These are phyloP conservation scores for Aspergillus sojae DNA, from an alignment of 2,329 filamentous ascomycete genomes.

Conservation along the genomic window DNA sequence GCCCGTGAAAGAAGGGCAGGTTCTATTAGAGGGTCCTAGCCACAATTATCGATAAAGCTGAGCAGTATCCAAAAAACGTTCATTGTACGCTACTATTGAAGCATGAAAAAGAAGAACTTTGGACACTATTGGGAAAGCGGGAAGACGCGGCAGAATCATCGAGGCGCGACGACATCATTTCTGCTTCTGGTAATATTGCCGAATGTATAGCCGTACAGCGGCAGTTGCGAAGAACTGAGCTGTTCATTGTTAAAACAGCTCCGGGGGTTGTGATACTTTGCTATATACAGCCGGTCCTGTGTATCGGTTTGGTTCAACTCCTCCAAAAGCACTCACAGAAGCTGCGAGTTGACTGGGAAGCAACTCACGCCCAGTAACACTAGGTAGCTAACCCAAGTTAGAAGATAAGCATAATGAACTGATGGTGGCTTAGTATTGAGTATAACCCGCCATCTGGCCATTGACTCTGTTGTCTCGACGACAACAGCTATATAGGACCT, in stretches of 20 bases:
- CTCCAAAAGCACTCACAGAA: not conserved
- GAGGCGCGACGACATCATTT: constrained; percentile 29
- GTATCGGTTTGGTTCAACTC: not conserved
- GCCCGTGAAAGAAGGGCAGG: not conserved
- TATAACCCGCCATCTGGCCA: not conserved
- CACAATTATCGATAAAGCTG: not conserved
- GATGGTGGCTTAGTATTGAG: not conserved
- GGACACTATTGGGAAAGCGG: constrained; percentile 25
- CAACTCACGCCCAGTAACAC: not conserved
- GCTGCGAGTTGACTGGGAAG: not conserved
- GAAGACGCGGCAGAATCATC: constrained; percentile 34
- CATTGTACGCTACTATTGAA: constrained; percentile 10
- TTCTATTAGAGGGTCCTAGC: not conserved
- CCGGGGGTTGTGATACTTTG: not conserved
- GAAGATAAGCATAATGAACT: not conserved
- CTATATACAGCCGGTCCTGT: not conserved
- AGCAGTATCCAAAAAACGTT: not conserved
- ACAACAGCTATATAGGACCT: not conserved
- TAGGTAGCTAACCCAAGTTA: not conserved
- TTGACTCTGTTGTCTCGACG: not conserved
- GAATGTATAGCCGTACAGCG: not conserved
- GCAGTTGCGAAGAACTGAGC: not conserved
- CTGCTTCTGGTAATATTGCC: constrained; percentile 23
- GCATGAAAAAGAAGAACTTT: constrained; percentile 19
- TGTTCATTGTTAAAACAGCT: not conserved